phyloP scores from a whole-genome alignment of 352 stramenopile genomes.

The Phytophthora rubi region DNA sequence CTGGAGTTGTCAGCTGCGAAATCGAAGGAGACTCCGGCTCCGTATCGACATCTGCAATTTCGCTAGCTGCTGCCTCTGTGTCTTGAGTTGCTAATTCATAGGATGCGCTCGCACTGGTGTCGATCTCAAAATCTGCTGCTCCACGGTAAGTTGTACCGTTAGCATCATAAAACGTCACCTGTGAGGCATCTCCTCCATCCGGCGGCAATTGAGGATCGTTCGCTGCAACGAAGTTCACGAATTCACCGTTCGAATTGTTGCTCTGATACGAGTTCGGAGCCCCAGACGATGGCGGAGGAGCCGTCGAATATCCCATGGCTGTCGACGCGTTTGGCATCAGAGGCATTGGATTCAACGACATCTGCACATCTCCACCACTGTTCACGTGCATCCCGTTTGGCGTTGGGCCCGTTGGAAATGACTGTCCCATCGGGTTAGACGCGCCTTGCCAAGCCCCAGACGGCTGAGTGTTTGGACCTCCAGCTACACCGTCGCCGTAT shows the following conservation, averaged over 20 bases:
- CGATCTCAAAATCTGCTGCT: conserved; percentile 57
- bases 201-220: conserved; percentile 60
- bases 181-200: conserved; percentile 39
- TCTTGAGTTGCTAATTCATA: neutral
- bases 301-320: conserved; percentile 29
- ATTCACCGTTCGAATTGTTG: conserved; percentile 31
- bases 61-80: conserved; percentile 2
- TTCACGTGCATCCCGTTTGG: conserved; percentile 28
- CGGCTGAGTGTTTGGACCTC: conserved; percentile 15
- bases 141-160: conserved; percentile 72
- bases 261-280: conserved; percentile 25
- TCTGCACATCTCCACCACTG: conserved; percentile 22
- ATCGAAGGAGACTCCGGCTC: conserved; percentile 62
- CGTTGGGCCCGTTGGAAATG: conserved; percentile 20
- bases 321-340: conserved; percentile 29
- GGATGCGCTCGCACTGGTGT: conserved; percentile 22
- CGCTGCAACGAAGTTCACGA: conserved; percentile 56
- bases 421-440: conserved; percentile 28
- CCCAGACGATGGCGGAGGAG: conserved; percentile 18
- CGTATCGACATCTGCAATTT: conserved; percentile 64
- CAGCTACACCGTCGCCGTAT: conserved; percentile 25
- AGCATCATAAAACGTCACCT: conserved; percentile 72
- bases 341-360: conserved; percentile 35
- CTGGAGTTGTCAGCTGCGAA: conserved; percentile 73
- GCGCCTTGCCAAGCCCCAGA: conserved; percentile 31